Evolutionary conservation across 768 basidiomycete species (phyloP).

Genomic region (Termitomyces sp.): DNA sequence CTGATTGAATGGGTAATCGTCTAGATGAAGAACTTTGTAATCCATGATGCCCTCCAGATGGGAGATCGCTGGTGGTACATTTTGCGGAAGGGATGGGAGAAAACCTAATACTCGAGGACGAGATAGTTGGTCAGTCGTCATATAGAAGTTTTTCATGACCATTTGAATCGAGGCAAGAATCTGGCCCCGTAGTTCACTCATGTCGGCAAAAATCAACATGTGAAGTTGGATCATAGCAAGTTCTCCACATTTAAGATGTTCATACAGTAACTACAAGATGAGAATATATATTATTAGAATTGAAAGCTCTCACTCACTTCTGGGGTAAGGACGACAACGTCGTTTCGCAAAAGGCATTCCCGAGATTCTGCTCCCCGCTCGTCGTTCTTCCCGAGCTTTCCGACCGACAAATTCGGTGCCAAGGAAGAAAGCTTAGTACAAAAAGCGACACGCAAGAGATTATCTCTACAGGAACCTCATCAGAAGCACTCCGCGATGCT

Average conservation of each 20-base stretch:
- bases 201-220: conserved; percentile 33
- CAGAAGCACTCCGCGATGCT: not conserved
- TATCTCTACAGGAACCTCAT: not conserved
- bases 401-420: not conserved
- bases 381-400: not conserved
- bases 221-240: conserved; percentile 39
- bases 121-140: conserved; percentile 22
- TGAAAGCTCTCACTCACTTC: conserved; percentile 23
- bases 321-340: conserved; percentile 20
- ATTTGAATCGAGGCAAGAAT: conserved; percentile 30
- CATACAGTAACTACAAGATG: conserved; percentile 30
- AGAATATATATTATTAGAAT: not conserved
- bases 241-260: conserved; percentile 28
- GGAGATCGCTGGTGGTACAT: conserved; percentile 25
- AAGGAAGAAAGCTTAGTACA: not conserved
- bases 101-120: conserved; percentile 37
- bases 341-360: not conserved
- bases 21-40: conserved; percentile 31
- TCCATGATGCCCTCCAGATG: conserved; percentile 34
- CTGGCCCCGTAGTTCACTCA: conserved; percentile 31
- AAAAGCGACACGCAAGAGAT: not conserved
- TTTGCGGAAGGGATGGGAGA: conserved; percentile 17
- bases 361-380: not conserved
- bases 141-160: conserved; percentile 42
- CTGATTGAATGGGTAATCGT: conserved; percentile 24